These are phyloP conservation scores for Oryza glaberrima DNA, from an alignment of 176 grass and related monocot genomes.

Conservation along the genomic window DNA sequence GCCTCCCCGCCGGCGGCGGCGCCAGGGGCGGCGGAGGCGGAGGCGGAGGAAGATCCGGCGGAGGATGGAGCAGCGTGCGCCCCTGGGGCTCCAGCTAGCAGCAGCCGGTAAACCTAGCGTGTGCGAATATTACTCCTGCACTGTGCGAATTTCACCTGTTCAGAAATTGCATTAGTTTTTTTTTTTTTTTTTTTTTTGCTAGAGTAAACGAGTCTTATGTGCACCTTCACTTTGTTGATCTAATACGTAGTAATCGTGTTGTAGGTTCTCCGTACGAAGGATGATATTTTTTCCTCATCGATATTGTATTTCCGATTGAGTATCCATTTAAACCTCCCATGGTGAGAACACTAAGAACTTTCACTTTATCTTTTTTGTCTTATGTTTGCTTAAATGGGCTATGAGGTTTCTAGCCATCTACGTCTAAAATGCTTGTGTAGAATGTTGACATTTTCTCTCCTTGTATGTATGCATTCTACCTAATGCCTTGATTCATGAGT, in stretches of 20 bases:
- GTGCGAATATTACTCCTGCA: background rate
- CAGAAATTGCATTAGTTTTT: background rate
- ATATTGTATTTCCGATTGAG: conserved; percentile 81
- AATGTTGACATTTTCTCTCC: background rate
- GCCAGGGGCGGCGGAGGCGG: background rate
- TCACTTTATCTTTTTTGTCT: background rate
- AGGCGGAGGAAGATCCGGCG: background rate
- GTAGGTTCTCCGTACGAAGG: conserved; percentile 85
- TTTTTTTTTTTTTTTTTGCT: no score
- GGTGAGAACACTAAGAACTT: conserved; percentile 51
- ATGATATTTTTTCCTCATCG: conserved; percentile 77
- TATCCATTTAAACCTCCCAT: conserved; percentile 81
- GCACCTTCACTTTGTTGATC: background rate
- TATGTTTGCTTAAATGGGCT: background rate
- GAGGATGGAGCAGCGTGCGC: conserved; percentile 43
- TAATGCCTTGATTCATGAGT: conserved; percentile 11
- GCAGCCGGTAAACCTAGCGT: no score
- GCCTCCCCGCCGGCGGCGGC: conserved; percentile 20
- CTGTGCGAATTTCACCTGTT: conserved; percentile 3
- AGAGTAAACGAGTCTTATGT: background rate
- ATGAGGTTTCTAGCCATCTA: background rate
- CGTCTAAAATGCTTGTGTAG: background rate
- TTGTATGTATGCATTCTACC: conserved; percentile 5
- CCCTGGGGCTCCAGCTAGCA: conserved; percentile 52
- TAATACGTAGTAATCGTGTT: background rate